Evolutionary conservation across 768 basidiomycete genomes (phyloP).

Genomic region (Mycena rosella): DNA sequence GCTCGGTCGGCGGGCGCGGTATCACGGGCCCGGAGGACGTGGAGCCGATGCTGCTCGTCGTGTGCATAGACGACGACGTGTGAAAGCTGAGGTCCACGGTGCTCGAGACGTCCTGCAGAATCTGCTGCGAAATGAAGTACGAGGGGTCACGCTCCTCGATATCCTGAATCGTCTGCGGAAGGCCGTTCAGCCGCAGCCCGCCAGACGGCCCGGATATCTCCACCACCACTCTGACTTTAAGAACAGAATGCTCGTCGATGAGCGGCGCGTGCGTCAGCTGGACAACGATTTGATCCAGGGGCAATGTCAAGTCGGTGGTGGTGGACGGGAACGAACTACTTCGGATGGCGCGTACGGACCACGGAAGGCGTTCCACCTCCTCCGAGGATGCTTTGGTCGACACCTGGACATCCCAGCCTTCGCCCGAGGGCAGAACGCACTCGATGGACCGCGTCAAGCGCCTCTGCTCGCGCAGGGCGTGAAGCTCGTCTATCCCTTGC

Average conservation of each 20-base stretch:
- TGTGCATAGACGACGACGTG: constrained; percentile 71
- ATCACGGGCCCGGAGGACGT: constrained; percentile 47
- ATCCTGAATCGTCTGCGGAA: constrained; percentile 75
- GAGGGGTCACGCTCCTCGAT: constrained; percentile 77
- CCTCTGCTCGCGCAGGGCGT: constrained; percentile 72
- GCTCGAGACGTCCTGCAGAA: constrained; percentile 81
- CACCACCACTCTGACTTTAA: constrained; percentile 84
- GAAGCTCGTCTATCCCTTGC: constrained; percentile 73
- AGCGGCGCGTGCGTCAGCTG: constrained; percentile 80
- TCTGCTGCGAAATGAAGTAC: constrained; percentile 68
- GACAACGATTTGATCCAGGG: constrained; percentile 68
- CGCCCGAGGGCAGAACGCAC: constrained; percentile 78
- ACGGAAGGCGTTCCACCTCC: constrained; percentile 78
- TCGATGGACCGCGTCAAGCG: constrained; percentile 84
- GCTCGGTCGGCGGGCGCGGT: constrained; percentile 54
- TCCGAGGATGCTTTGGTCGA: constrained; percentile 80
- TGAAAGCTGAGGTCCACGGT: constrained; percentile 76
- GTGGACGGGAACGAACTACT: constrained; percentile 52
- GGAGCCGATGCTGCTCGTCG: constrained; percentile 61
- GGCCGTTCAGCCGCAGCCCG: constrained; percentile 89
- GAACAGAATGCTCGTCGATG: constrained; percentile 78
- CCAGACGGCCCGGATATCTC: constrained; percentile 84
- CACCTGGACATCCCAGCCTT: constrained; percentile 91
- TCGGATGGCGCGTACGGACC: constrained; percentile 73
- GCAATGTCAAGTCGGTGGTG: constrained; percentile 47